Evolutionary conservation across 805 yeast species (phyloP).

Genomic region (Ogataea chonburiensis): DNA sequence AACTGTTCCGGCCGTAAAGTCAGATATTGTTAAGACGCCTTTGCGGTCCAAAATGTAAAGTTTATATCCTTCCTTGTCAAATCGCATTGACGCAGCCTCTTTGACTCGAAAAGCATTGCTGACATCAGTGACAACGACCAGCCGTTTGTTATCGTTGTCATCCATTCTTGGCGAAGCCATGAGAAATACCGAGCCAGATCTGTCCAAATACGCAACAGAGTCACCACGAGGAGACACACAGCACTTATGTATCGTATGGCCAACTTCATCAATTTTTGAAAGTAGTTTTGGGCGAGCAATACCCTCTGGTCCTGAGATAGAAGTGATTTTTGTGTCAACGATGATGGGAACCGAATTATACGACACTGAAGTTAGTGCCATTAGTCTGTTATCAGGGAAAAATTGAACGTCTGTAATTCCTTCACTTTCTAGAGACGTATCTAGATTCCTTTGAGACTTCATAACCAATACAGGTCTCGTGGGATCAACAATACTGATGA

Average conservation of each 20-base stretch:
- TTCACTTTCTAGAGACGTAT: slow-evolving; percentile 72
- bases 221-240: slow-evolving; percentile 85
- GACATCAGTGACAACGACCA: slow-evolving; percentile 73
- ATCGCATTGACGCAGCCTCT: slow-evolving; percentile 77
- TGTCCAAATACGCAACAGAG: slow-evolving; percentile 76
- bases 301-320: slow-evolving; percentile 37
- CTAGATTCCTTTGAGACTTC: slow-evolving; percentile 64
- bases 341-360: slow-evolving; percentile 66
- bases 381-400: slow-evolving; percentile 60
- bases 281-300: slow-evolving; percentile 61
- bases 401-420: slow-evolving; percentile 83
- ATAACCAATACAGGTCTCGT: slow-evolving; percentile 64
- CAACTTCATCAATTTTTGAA: slow-evolving; percentile 73
- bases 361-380: slow-evolving; percentile 57
- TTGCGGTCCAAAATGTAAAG: slow-evolving; percentile 76
- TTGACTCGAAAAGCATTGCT: slow-evolving; percentile 67
- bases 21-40: slow-evolving; percentile 76
- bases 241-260: slow-evolving; percentile 70
- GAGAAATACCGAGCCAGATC: slow-evolving; percentile 72
- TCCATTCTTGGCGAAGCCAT: slow-evolving; percentile 60
- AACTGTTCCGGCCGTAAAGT: slow-evolving; percentile 84
- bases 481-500: slow-evolving; percentile 64
- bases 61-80: slow-evolving; percentile 79
- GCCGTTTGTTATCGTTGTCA: slow-evolving; percentile 54
- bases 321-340: slow-evolving; percentile 60